These are phyloP conservation scores for Starmerella riodocensis DNA, from an alignment of 805 yeast species.

Conservation along the genomic window DNA sequence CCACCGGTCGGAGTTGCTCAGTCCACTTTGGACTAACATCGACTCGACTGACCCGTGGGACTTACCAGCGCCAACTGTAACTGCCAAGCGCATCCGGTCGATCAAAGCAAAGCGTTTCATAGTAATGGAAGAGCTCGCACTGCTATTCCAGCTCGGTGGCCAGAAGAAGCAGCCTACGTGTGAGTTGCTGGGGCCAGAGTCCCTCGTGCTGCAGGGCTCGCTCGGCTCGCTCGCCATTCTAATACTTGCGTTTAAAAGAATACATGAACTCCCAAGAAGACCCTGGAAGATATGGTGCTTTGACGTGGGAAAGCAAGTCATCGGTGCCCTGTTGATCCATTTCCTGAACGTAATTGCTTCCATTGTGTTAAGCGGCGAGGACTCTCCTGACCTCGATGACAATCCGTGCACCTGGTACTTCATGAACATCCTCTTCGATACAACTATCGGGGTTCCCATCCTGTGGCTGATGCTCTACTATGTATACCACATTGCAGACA, in stretches of 20 bases:
- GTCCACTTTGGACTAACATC: no score
- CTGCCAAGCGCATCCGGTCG: no score
- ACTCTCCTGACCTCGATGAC: slow-evolving; percentile 31
- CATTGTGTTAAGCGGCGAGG: slow-evolving; percentile 33
- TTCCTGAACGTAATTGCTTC: slow-evolving; percentile 61
- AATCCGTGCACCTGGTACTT: slow-evolving; percentile 95
- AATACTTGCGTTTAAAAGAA: slow-evolving; percentile 62
- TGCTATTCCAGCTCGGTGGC: background rate
- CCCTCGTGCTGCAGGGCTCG: slow-evolving; percentile 59
- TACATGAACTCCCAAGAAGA: slow-evolving; percentile 69
- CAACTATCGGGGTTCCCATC: slow-evolving; percentile 85
- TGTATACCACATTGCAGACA: slow-evolving; percentile 32
- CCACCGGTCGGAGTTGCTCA: no score
- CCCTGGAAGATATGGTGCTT: slow-evolving; percentile 81
- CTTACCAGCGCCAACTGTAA: no score
- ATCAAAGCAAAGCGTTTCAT: no score
- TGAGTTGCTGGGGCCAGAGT: slow-evolving; percentile 71
- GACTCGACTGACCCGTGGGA: no score
- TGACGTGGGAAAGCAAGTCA: slow-evolving; percentile 79
- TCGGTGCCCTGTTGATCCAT: slow-evolving; percentile 80
- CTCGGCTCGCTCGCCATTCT: slow-evolving; percentile 68
- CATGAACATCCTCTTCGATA: slow-evolving; percentile 72
- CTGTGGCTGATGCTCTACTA: slow-evolving; percentile 41
- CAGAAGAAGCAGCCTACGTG: slow-evolving; percentile 29
- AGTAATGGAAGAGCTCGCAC: no score